Base-by-base conservation (phyloP, 768 basidiomycete species). In the Pulveroboletus ravenelii region DNA sequence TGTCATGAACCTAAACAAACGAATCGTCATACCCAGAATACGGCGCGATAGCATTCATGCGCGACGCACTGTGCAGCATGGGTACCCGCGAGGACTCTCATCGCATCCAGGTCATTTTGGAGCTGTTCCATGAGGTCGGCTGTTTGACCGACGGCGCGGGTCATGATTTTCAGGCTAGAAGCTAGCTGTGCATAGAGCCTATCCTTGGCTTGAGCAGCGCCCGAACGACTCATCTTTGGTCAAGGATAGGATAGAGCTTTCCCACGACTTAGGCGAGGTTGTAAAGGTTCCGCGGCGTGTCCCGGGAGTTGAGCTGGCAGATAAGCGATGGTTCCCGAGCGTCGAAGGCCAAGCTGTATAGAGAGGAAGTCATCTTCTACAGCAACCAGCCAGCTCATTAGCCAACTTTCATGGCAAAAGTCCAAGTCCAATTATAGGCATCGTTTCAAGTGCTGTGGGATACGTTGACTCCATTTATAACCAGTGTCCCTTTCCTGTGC, bases 111-210 rank as follows among this genome's bases (percentile, higher is more conserved):
- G 70, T 89, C 87, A 40, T 79, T 75, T 54, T 88, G 82, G 57
- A 93, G 75, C 47, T 82, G 79, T 62, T 85, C 88, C 67, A 88
- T 85, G 20, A 91, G 74, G 57, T 84, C 83, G 34, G 88, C 85
- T 1, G 89, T 89, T 57, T 82, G 84, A 23, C 76, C 74, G 43
- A 92, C 76, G 0, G 84, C 82, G 17, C 79, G 70, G 44, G 84
- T 80, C 67, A 92, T 82, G 43, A 84, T 73, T 27, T 78, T 78
- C 3, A 93, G 66, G 41, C 81, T 84, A 42, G 78, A 74, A 5
- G 88, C 78, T 3, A 93, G 78, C 62, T 91, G 88, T 35, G 78
- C 75, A 61, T 93, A 93, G 20, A 92, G 81, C 48, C 88, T 71
- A 58, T 90, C 84, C 69, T 93, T 93, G 32, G 85, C 80, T 55